Conservation (phyloP, 2,329 filamentous ascomycete genomes). For the Fusarium bulbicola region DNA sequence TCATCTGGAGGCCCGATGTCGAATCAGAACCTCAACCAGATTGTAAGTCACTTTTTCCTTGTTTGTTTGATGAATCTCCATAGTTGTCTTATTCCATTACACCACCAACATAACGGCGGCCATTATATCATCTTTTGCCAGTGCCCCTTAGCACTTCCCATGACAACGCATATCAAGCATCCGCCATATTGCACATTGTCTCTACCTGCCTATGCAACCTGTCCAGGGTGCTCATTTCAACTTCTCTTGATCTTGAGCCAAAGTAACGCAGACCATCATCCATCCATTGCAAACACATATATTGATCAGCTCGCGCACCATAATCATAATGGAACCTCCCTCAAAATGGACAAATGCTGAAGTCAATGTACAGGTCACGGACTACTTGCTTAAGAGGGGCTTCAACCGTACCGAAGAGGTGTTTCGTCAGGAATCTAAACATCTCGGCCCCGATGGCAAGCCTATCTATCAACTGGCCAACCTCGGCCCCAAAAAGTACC, state of each 20-base stretch:
- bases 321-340: not conserved
- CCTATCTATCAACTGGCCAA: slow-evolving; percentile 77
- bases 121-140: not conserved
- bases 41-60: slow-evolving; percentile 69
- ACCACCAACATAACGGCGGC: not conserved
- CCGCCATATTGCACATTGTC: not conserved
- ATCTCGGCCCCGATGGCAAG: slow-evolving; percentile 82
- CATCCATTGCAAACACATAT: not conserved
- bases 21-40: slow-evolving; percentile 93
- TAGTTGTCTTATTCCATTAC: not conserved
- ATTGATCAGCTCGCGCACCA: not conserved
- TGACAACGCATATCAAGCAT: not conserved
- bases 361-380: slow-evolving; percentile 69
- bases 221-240: not conserved
- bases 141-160: not conserved
- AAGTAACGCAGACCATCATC: not conserved
- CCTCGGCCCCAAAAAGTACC: slow-evolving; percentile 78
- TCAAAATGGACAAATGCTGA: not conserved
- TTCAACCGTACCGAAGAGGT: slow-evolving; percentile 93
- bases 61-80: not conserved
- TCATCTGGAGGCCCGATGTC: slow-evolving; percentile 63
- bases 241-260: not conserved
- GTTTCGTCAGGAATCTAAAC: slow-evolving; percentile 88
- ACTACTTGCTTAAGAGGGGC: slow-evolving; percentile 95
- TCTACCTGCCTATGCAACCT: not conserved